Conservation (phyloP, 2,329 filamentous ascomycete genomes). For the Onygenales sp. region DNA sequence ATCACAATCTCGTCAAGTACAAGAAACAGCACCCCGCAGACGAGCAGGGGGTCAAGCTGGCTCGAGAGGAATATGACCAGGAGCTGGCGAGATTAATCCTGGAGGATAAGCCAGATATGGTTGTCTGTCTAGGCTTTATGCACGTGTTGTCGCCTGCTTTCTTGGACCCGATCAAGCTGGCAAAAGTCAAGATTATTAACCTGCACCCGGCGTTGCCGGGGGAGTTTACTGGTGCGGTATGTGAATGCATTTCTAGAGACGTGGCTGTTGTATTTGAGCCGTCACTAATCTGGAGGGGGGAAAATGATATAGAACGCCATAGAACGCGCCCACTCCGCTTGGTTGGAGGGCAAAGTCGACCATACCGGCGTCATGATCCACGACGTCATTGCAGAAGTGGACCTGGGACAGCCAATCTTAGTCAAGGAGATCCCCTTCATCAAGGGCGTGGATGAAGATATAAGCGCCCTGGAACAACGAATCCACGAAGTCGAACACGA, state of each 20-base stretch:
- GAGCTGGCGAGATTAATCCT: conserved; percentile 63
- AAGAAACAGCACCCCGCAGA: conserved; percentile 58
- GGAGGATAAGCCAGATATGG: conserved; percentile 56
- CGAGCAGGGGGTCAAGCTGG: conserved; percentile 39
- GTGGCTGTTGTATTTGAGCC: too few relatives aligned
- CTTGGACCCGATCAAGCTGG: conserved; percentile 55
- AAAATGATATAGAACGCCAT: conserved; percentile 50
- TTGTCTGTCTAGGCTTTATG: conserved; percentile 83
- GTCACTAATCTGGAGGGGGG: too few relatives aligned
- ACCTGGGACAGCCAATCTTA: conserved; percentile 66
- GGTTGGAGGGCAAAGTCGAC: conserved; percentile 55
- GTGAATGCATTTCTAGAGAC: neutral
- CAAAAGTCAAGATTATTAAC: conserved; percentile 65
- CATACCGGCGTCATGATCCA: conserved; percentile 81
- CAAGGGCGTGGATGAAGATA: conserved; percentile 49
- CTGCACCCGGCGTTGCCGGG: conserved; percentile 68
- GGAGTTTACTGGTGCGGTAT: conserved; percentile 61
- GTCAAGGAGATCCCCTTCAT: conserved; percentile 58
- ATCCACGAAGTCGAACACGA: conserved; percentile 71
- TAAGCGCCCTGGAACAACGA: conserved; percentile 59
- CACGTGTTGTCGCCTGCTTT: conserved; percentile 66
- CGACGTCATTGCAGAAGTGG: conserved; percentile 71
- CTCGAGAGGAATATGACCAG: conserved; percentile 62
- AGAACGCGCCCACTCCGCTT: conserved; percentile 65
- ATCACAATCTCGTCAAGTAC: conserved; percentile 72